Evolutionary conservation across 345 rosid species (phyloP).

Genomic region (Cardamine chenopodiifolia): DNA sequence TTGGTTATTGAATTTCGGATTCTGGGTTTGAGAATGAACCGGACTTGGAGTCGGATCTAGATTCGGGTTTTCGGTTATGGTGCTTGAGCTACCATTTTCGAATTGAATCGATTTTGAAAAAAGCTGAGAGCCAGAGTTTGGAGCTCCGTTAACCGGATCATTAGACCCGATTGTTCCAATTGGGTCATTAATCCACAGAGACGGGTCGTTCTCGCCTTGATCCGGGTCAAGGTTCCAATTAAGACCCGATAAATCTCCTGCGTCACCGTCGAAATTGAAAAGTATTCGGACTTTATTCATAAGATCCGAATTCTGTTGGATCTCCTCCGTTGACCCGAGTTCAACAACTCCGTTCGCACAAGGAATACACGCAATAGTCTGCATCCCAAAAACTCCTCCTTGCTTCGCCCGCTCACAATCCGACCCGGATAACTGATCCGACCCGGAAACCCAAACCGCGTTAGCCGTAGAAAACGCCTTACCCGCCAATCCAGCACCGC

Average conservation of each 20-base stretch:
- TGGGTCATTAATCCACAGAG: slow-evolving; percentile 82
- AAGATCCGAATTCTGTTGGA: slow-evolving; percentile 80
- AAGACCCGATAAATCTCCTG: slow-evolving; percentile 52
- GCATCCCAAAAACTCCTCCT: slow-evolving; percentile 78
- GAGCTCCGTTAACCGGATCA: slow-evolving; percentile 33
- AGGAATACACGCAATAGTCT: slow-evolving; percentile 87
- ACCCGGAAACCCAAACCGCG: slow-evolving; percentile 77
- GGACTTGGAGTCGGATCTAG: slow-evolving; percentile 43
- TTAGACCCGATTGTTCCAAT: slow-evolving; percentile 42
- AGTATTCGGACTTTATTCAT: slow-evolving; percentile 69
- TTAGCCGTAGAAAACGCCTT: slow-evolving; percentile 61
- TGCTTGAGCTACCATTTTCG: slow-evolving; percentile 50
- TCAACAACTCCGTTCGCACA: slow-evolving; percentile 88
- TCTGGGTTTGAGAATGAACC: slow-evolving; percentile 40
- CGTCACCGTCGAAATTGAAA: slow-evolving; percentile 61
- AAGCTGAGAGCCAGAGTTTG: slow-evolving; percentile 42
- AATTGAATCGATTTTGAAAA: slow-evolving; percentile 45
- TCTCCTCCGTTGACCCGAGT: slow-evolving; percentile 81
- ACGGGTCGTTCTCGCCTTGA: slow-evolving; percentile 88
- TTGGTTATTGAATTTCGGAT: slow-evolving; percentile 32
- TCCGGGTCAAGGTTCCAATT: slow-evolving; percentile 60
- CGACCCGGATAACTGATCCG: slow-evolving; percentile 60
- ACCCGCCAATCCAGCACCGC: slow-evolving; percentile 79
- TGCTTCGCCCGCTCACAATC: slow-evolving; percentile 79
- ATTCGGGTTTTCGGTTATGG: slow-evolving; percentile 42